Conservation (phyloP, 768 basidiomycete genomes). For the Leccinum subgranulosum region DNA sequence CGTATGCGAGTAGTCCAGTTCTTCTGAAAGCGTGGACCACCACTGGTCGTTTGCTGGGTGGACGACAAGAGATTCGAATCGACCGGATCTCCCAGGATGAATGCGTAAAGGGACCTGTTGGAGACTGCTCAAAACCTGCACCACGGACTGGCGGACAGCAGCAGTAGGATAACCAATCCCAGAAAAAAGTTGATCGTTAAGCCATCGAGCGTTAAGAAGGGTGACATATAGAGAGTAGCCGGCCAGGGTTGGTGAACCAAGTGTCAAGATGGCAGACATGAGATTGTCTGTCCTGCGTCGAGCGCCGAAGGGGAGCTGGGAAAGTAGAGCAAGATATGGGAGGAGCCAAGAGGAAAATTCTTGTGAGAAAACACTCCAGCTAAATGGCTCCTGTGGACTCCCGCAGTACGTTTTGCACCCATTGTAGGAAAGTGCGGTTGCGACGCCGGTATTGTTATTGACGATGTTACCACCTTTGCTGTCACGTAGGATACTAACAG, state of each 20-base stretch:
- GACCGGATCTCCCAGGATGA: conserved; percentile 21
- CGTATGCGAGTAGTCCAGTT: conserved; percentile 37
- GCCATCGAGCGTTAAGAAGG: conserved; percentile 43
- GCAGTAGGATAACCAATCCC: conserved; percentile 26
- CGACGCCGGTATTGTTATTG: background rate
- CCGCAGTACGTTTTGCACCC: conserved; percentile 14
- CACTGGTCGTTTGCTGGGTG: conserved; percentile 41
- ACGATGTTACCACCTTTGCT: conserved; percentile 3
- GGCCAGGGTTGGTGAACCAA: conserved; percentile 45
- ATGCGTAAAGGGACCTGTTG: conserved; percentile 42
- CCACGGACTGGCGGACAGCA: conserved; percentile 18
- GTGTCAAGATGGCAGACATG: conserved; percentile 39
- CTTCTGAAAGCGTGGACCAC: conserved; percentile 35
- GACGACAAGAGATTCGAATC: conserved; percentile 40
- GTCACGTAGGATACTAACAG: conserved; percentile 14
- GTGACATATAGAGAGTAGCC: conserved; percentile 44
- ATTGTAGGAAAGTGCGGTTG: conserved; percentile 9
- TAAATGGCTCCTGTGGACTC: conserved; percentile 8
- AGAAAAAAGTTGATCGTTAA: conserved; percentile 31
- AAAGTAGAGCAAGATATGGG: conserved; percentile 47
- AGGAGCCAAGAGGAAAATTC: conserved; percentile 45
- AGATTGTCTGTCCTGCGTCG: conserved; percentile 39
- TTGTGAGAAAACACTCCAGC: conserved; percentile 28
- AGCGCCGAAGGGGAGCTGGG: conserved; percentile 49
- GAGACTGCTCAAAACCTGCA: conserved; percentile 35